Evolutionary conservation across 495 filamentous ascomycete genomes (phyloP).

Genomic region (Podospora australis): DNA sequence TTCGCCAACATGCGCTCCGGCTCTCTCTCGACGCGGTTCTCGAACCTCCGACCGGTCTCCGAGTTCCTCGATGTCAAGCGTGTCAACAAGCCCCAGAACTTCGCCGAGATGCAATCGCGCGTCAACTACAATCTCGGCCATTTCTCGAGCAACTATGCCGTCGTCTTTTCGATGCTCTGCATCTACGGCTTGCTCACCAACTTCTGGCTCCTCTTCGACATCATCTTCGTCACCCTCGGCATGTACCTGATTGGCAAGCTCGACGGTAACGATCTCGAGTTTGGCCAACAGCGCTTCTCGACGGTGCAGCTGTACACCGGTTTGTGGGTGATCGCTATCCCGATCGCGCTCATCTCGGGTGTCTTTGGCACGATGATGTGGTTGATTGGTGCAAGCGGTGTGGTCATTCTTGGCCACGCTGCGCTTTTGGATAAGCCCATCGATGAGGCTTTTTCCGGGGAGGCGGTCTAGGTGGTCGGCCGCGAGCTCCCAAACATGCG

Average conservation of each 20-base stretch:
- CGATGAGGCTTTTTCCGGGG: slow-evolving; percentile 99
- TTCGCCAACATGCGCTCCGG: slow-evolving; percentile 74
- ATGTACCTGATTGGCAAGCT: slow-evolving; percentile 88
- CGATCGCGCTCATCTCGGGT: slow-evolving; percentile 75
- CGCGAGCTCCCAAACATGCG: slow-evolving; percentile 95
- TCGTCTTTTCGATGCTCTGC: slow-evolving; percentile 86
- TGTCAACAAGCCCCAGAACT: slow-evolving; percentile 85
- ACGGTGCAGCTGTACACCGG: slow-evolving; percentile 94
- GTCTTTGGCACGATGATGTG: slow-evolving; percentile 78
- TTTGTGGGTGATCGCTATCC: slow-evolving; percentile 71
- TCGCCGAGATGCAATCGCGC: slow-evolving; percentile 83
- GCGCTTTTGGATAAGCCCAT: slow-evolving; percentile 97
- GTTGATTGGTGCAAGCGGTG: slow-evolving; percentile 89
- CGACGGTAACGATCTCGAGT: slow-evolving; percentile 75
- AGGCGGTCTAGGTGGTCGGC: slow-evolving; percentile 99
- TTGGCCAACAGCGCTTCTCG: slow-evolving; percentile 74
- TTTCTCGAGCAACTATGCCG: slow-evolving; percentile 97
- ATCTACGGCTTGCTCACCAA: slow-evolving; percentile 94
- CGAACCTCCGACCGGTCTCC: slow-evolving; percentile 83
- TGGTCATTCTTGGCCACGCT: slow-evolving; percentile 90
- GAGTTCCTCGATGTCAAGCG: slow-evolving; percentile 97
- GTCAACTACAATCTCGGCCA: slow-evolving; percentile 96
- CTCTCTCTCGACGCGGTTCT: slow-evolving; percentile 72
- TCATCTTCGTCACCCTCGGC: slow-evolving; percentile 74
- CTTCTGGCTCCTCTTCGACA: slow-evolving; percentile 75